Conservation (phyloP, 441 rosid genomes). For the Melastoma candidum region DNA sequence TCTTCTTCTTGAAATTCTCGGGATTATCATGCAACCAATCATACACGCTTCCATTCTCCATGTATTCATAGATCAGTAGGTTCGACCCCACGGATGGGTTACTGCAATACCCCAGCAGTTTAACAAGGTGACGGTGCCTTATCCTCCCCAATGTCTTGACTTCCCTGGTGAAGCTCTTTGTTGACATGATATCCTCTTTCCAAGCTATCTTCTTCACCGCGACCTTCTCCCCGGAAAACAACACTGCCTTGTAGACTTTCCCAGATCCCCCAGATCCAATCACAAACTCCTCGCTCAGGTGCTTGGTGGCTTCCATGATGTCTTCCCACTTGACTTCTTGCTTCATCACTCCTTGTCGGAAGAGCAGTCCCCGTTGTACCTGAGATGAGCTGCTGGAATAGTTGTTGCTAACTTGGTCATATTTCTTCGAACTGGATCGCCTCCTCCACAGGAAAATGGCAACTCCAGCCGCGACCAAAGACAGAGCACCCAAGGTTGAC, state of each 20-base stretch:
- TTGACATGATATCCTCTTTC: constrained; percentile 49
- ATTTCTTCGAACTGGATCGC: constrained; percentile 27
- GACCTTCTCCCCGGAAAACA: constrained; percentile 42
- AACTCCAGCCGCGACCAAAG: constrained; percentile 38
- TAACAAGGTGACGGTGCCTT: constrained; percentile 72
- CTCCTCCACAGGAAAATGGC: constrained; percentile 34
- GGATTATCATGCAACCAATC: constrained; percentile 62
- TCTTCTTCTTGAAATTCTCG: constrained; percentile 27
- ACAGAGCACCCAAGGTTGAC: constrained; percentile 46
- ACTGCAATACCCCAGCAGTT: constrained; percentile 68
- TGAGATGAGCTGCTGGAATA: constrained; percentile 58
- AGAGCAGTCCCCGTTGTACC: constrained; percentile 45
- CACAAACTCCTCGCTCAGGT: constrained; percentile 58
- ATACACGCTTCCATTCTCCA: constrained; percentile 88
- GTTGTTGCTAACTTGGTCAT: constrained; percentile 28
- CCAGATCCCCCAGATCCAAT: constrained; percentile 93
- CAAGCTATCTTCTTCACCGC: constrained; percentile 65
- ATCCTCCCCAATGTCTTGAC: constrained; percentile 64
- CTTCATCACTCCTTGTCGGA: constrained; percentile 41
- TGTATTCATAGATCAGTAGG: constrained; percentile 72
- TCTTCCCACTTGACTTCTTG: constrained; percentile 64
- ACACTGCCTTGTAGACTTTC: constrained; percentile 58
- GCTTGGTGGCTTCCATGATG: constrained; percentile 63
- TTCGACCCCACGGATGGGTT: constrained; percentile 48
- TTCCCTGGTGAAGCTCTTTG: constrained; percentile 73